phyloP scores from a whole-genome alignment of 108 stramenopile species.

The Skeletonema marinoi region DNA sequence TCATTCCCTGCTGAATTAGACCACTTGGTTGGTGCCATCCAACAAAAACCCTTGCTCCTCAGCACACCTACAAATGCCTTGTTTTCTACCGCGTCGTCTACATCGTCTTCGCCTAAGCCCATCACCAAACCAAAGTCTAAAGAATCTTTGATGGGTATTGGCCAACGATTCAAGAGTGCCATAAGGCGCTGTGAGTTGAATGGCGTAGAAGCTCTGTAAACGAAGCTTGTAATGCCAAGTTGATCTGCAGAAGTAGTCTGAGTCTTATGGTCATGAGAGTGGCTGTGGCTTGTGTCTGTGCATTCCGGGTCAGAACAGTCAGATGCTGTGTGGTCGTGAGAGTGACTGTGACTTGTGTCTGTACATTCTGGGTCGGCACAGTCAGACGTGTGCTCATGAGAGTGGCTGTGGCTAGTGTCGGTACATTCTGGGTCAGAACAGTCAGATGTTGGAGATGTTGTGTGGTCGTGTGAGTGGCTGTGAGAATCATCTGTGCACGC shows the following conservation, averaged over 20 bases:
- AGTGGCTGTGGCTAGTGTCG: conserved; percentile 49
- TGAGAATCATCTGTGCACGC: conserved; percentile 8
- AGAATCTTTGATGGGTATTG: conserved; percentile 84
- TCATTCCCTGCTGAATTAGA: conserved; percentile 61
- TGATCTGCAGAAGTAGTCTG: conserved; percentile 59
- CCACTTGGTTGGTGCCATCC: conserved; percentile 92
- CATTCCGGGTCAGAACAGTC: conserved; percentile 64
- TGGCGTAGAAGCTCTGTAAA: conserved; percentile 85
- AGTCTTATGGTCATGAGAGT: conserved; percentile 55
- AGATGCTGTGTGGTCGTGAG: conserved; percentile 52
- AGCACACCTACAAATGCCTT: conserved; percentile 78
- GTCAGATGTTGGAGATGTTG: conserved; percentile 24
- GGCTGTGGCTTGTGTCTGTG: conserved; percentile 59
- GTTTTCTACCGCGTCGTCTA: conserved; percentile 28
- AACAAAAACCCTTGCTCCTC: conserved; percentile 95
- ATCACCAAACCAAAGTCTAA: conserved; percentile 54
- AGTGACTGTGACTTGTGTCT: conserved; percentile 64
- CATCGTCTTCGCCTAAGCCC: conserved; percentile 38
- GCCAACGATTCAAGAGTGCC: conserved; percentile 78
- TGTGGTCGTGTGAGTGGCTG: conserved; percentile 25
- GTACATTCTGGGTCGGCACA: conserved; percentile 62
- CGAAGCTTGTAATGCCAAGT: conserved; percentile 89
- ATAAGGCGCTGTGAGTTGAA: conserved; percentile 82
- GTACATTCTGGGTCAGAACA: conserved; percentile 38
- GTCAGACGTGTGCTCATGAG: conserved; percentile 26